phyloP scores from a whole-genome alignment of 2,329 filamentous ascomycete genomes.

The Apiospora phragmitis region DNA sequence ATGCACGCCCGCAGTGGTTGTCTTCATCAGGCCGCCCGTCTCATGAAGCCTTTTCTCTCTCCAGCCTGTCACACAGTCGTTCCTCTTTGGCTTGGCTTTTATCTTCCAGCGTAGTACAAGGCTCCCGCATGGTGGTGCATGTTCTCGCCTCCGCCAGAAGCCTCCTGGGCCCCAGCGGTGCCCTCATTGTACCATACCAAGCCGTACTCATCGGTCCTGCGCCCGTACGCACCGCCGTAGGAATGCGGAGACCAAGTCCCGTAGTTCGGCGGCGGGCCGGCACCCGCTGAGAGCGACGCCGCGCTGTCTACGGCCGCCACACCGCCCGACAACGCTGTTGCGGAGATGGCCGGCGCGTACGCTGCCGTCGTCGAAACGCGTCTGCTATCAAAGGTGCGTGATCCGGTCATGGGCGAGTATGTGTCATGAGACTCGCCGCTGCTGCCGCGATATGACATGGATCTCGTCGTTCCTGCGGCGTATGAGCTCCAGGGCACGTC shows the following conservation, averaged over 20 bases:
- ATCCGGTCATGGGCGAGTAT: constrained; percentile 37
- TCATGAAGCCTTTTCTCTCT: not conserved
- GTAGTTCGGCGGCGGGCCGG: constrained; percentile 39
- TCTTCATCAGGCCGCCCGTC: not conserved
- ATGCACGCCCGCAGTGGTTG: not conserved
- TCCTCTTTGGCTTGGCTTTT: not conserved
- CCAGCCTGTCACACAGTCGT: not conserved
- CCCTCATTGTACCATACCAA: constrained; percentile 32
- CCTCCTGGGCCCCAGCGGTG: constrained; percentile 28
- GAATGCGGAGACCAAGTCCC: constrained; percentile 44
- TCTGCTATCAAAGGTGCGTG: constrained; percentile 35
- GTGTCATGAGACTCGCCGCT: constrained; percentile 26
- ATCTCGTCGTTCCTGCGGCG: constrained; percentile 40
- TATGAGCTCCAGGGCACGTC: constrained; percentile 47
- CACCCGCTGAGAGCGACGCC: constrained; percentile 39
- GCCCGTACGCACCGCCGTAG: constrained; percentile 28
- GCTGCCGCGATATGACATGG: constrained; percentile 48
- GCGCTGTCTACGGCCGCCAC: constrained; percentile 30
- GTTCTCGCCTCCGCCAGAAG: not conserved
- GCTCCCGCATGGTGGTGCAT: constrained; percentile 8
- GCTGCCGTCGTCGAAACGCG: constrained; percentile 43
- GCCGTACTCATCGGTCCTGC: constrained; percentile 34
- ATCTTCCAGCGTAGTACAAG: constrained; percentile 8
- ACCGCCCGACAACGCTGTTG: constrained; percentile 24
- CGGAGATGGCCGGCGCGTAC: constrained; percentile 37